Evolutionary conservation across 371 early-diverging fungal species (phyloP), one percentile per base, ranked within the genome.

Genomic region (Phascolomyces articulosus): DNA sequence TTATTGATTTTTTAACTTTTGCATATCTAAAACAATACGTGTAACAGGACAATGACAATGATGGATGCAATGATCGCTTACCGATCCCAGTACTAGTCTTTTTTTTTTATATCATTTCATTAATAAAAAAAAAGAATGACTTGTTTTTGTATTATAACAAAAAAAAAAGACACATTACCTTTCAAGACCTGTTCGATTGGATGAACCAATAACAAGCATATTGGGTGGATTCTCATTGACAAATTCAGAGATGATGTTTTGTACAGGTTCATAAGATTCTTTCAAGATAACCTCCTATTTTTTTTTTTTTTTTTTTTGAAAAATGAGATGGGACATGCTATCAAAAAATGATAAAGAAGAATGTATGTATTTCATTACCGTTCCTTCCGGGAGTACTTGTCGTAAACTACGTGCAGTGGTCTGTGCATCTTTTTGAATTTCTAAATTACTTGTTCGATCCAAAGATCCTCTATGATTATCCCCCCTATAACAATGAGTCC

Each of bases 51-150:
- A 76, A 6, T 73, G 44, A 28, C 76, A 76, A 16, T 62, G 63
- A 53, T 72, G 73, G 23, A 76, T 44, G 34, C 76, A 76, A 49
- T 72, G 66, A 31, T 76, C 76, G 57, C 76, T 76, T 0, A 70
- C 70, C 18, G 76, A 76, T 7, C 76, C 76, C 16, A 76, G 44
- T 10, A 72, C 64, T 26, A 60, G 66, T 55, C 75, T 75, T 40
- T 44, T 15, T 0, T 41, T 11, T n/a, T 16, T 44, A 13, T 0
- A 13, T 34, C 9, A 9, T 34, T 0, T 34, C 11, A 11, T 34
- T 23, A n/a, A n/a, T n/a, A 62, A 40, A 51, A 2, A 51, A 62
- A 47, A 11, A 13, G 40, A 18, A 40, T 38, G 47, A 40, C 16
- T 62, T 40, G 9, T 16, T 11, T 34, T 61, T 47, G 15, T 51